A percentile compares a stretch with the other conserved stretches of the same genome.
Evolutionary conservation across 495 filamentous ascomycete species (phyloP).

Genomic region (Penicillium samsonianum): DNA sequence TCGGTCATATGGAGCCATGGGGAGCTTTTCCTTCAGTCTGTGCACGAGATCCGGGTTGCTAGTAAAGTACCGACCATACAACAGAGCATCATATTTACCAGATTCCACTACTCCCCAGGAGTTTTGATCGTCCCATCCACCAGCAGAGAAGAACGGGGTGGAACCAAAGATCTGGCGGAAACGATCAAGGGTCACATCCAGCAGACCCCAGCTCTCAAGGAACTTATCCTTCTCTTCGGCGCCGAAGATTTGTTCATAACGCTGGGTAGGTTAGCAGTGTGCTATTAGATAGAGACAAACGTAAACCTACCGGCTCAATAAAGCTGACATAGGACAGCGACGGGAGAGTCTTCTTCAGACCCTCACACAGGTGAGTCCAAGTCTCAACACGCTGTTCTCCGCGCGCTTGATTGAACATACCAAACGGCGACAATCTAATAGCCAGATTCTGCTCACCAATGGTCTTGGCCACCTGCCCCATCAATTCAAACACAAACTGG

Average conservation of each 20-base stretch:
- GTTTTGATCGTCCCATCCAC: constrained; percentile 51
- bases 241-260: constrained; percentile 52
- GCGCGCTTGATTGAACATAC: constrained; percentile 51
- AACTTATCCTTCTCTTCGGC: constrained; percentile 48
- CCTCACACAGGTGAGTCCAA: constrained; percentile 50
- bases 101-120: constrained; percentile 47
- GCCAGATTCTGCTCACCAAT: constrained; percentile 36
- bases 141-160: constrained; percentile 51
- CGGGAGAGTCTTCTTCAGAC: constrained; percentile 50
- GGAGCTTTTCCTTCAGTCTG: constrained; percentile 55
- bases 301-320: constrained; percentile 49
- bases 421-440: constrained; percentile 51
- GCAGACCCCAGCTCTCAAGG: constrained; percentile 46
- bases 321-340: constrained; percentile 54
- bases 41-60: constrained; percentile 67
- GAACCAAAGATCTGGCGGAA: constrained; percentile 49
- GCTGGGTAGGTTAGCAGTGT: constrained; percentile 21
- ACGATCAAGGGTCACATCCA: constrained; percentile 35
- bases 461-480: constrained; percentile 27
- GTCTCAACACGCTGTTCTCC: constrained; percentile 42
- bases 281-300: not conserved
- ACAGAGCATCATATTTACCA: constrained; percentile 42
- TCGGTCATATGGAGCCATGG: constrained; percentile 56
- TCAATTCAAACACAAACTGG: constrained; percentile 49
- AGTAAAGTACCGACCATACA: constrained; percentile 66